Base-by-base conservation (phyloP, 306 rosid genomes). In the Sphenostylis stenocarpa region DNA sequence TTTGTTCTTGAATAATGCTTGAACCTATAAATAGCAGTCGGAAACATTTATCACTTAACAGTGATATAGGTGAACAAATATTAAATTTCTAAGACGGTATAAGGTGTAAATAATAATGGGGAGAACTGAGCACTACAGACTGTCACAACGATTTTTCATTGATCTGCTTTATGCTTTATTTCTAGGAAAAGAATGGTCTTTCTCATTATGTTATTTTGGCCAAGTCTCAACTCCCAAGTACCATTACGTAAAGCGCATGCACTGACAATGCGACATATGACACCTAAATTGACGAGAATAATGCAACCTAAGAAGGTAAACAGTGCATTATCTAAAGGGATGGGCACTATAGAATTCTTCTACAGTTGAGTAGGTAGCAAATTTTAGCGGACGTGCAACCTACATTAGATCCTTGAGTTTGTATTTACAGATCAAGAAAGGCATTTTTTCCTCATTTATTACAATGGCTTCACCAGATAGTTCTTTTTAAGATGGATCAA, bases 1-100 rank as follows among this genome's bases (percentile, higher is more conserved):
- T 23, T 31, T 75, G 71, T 61, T 55, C 65, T 58, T 36, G 17
- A 17, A 49, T 0, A 49, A 55, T 70, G 33, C 55, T 36, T 41
- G 71, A 44, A 63, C 58, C 43, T 44, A 53, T 36, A 44, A 64
- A 76, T 21, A 65, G 47, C 49, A 82, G 29, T 16, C 45, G 19
- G 51, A 55, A 70, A 56, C 65, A 26, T 57, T 52, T 47, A 60
- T 26, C 29, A 64, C 36, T 26, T 70, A 73, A n/a, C 73, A 53
- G 19, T 29, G 21, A 23, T 38, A n/a, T 41, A 14, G 16, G 29
- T 33, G 73, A 41, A 61, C 21, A 33, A 56, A 55, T 29, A 6
- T 9, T 45, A 67, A 19, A 67, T 44, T 7, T 19, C 20, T 57
- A 56, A 39, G 65, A 49, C 11, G 19, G 8, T 55, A n/a, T 38